phyloP scores from a whole-genome alignment of 306 rosid species.

The Inga leiocalycina region DNA sequence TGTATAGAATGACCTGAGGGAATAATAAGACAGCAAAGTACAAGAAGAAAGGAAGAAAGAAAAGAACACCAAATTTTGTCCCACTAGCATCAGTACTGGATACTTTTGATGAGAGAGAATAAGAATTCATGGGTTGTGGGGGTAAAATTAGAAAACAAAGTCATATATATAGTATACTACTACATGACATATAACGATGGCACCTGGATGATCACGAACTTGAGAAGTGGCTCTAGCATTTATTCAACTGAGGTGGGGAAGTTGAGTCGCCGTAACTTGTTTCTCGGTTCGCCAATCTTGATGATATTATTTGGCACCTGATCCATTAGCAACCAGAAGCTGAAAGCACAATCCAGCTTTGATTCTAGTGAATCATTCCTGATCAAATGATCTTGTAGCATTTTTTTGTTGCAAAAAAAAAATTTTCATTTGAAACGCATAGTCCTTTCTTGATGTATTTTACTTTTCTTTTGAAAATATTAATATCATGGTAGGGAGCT shows the following conservation, averaged over 20 bases:
- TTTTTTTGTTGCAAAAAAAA: background rate
- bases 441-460: background rate
- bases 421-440: background rate
- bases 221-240: background rate
- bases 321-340: background rate
- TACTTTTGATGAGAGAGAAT: slow-evolving; percentile 3
- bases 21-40: slow-evolving; percentile 29
- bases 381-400: background rate
- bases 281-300: background rate
- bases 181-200: background rate
- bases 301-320: background rate
- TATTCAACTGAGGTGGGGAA: background rate
- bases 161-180: background rate
- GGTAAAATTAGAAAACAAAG: background rate
- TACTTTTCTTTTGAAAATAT: background rate
- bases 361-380: background rate
- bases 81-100: background rate
- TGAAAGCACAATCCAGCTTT: background rate
- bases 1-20: slow-evolving; percentile 30
- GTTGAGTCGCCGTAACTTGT: background rate
- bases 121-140: background rate
- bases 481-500: background rate
- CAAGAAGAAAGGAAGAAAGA: background rate
- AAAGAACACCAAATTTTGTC: slow-evolving; percentile 40
- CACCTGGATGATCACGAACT: background rate